Evolutionary conservation across 164 flowering plant species (phyloP).

Genomic region (Liriodendron chinense): DNA sequence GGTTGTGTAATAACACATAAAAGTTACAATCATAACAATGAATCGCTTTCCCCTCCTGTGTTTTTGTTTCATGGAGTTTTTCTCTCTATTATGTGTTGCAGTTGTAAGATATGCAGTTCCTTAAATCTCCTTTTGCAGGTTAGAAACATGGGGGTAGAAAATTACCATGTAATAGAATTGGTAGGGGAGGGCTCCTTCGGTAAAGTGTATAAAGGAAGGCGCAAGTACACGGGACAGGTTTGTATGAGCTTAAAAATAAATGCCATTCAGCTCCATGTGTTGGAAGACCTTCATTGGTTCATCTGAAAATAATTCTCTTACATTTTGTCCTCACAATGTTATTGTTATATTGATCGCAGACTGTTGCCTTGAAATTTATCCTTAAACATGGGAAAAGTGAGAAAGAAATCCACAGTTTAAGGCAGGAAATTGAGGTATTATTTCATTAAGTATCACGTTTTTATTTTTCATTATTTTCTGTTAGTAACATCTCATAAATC

Average conservation of each 20-base stretch:
- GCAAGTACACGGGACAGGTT: slow-evolving; percentile 87
- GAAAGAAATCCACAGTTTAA: slow-evolving; percentile 77
- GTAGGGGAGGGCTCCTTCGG: slow-evolving; percentile 99
- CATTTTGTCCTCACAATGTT: background rate
- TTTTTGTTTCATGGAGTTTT: too few relatives aligned
- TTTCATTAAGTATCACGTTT: too few relatives aligned
- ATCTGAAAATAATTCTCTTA: background rate
- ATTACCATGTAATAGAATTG: slow-evolving; percentile 90
- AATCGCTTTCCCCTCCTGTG: too few relatives aligned
- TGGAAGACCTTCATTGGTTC: background rate
- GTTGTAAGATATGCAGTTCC: background rate
- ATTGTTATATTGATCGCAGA: slow-evolving; percentile 37
- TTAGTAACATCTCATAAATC: background rate
- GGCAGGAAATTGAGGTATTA: slow-evolving; percentile 96
- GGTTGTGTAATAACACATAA: too few relatives aligned
- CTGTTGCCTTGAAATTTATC: slow-evolving; percentile 97
- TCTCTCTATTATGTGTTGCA: too few relatives aligned
- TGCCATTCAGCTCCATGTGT: background rate
- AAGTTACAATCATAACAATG: too few relatives aligned
- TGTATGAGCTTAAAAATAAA: background rate
- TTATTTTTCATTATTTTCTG: background rate
- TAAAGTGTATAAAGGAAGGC: slow-evolving; percentile 90
- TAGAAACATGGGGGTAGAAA: slow-evolving; percentile 70
- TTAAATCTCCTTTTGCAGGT: slow-evolving; percentile 5
- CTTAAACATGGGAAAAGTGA: slow-evolving; percentile 95